Evolutionary conservation across 2,329 filamentous ascomycete species (phyloP).

Genomic region (Ustulina deusta): DNA sequence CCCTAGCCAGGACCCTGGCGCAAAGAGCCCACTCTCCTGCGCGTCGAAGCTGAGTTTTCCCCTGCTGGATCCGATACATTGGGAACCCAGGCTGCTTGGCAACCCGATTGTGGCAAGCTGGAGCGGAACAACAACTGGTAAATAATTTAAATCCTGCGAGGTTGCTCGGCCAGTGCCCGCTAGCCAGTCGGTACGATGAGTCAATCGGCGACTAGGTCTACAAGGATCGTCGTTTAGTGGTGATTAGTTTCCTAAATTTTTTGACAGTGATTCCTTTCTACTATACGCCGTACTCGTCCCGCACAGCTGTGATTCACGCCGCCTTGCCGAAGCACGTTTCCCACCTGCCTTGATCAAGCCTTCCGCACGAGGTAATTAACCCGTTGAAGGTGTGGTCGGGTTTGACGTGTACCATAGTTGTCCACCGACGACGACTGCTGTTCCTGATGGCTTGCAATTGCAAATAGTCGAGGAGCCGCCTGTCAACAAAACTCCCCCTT

Average conservation of each 20-base stretch:
- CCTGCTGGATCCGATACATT: conserved; percentile 35
- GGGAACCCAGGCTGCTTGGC: conserved; percentile 29
- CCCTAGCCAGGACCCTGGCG: neutral
- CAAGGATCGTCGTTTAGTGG: neutral
- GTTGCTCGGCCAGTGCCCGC: conserved; percentile 22
- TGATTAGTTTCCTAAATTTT: neutral
- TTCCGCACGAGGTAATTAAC: neutral
- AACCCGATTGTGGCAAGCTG: conserved; percentile 29
- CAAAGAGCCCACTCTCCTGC: conserved; percentile 9
- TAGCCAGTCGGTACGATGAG: conserved; percentile 24
- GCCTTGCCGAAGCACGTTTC: neutral
- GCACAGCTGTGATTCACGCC: conserved; percentile 13
- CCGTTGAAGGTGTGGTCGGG: neutral
- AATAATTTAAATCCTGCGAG: conserved; percentile 20
- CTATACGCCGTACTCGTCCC: conserved; percentile 2
- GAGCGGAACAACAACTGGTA: conserved; percentile 8
- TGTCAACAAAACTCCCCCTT: neutral
- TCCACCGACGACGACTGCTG: neutral
- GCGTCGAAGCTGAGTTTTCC: conserved; percentile 29
- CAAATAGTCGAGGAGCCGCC: conserved; percentile 4
- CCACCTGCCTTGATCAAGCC: neutral
- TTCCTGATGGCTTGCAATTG: conserved; percentile 22
- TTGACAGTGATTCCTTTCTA: conserved; percentile 10
- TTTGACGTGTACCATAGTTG: neutral
- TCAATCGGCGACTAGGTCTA: conserved; percentile 31